phyloP scores from a whole-genome alignment of 768 basidiomycete species.

The Multifurca ochricompacta region DNA sequence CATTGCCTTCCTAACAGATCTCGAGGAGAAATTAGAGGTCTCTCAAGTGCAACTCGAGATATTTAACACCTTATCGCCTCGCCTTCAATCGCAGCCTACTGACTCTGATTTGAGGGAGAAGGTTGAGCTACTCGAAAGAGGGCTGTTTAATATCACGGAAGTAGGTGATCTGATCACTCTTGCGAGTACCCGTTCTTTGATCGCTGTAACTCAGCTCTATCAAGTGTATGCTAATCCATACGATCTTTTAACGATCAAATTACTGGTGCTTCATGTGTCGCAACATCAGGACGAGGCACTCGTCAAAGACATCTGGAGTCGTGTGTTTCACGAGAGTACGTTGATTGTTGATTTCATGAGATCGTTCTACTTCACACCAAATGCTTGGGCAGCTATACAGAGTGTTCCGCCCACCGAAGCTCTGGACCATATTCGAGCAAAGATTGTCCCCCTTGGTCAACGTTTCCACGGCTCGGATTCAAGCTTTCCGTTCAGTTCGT shows the following conservation, averaged over 20 bases:
- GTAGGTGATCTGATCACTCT: constrained; percentile 36
- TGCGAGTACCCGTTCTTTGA: neutral
- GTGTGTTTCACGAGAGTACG: constrained; percentile 74
- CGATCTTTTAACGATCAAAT: constrained; percentile 72
- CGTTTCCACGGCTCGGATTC: constrained; percentile 88
- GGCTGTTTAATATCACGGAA: constrained; percentile 76
- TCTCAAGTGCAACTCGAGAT: constrained; percentile 96
- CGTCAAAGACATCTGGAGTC: constrained; percentile 82
- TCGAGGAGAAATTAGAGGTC: constrained; percentile 96
- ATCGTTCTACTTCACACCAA: neutral
- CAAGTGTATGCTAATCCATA: constrained; percentile 83
- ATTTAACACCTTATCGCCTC: constrained; percentile 56
- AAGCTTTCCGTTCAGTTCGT: constrained; percentile 81
- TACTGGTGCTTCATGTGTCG: constrained; percentile 88
- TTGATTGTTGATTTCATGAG: constrained; percentile 22
- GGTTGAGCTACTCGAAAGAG: constrained; percentile 49
- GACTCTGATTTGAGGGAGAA: constrained; percentile 51
- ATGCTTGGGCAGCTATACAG: constrained; percentile 39
- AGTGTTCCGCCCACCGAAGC: constrained; percentile 45
- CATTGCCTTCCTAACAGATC: constrained; percentile 89
- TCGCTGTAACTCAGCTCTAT: constrained; percentile 53
- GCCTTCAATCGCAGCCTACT: constrained; percentile 41
- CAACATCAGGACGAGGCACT: constrained; percentile 83
- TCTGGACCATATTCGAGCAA: constrained; percentile 56
- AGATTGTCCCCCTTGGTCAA: constrained; percentile 66